Base-by-base conservation (phyloP, 129 eudicot genomes). In the Deinandra increscens region DNA sequence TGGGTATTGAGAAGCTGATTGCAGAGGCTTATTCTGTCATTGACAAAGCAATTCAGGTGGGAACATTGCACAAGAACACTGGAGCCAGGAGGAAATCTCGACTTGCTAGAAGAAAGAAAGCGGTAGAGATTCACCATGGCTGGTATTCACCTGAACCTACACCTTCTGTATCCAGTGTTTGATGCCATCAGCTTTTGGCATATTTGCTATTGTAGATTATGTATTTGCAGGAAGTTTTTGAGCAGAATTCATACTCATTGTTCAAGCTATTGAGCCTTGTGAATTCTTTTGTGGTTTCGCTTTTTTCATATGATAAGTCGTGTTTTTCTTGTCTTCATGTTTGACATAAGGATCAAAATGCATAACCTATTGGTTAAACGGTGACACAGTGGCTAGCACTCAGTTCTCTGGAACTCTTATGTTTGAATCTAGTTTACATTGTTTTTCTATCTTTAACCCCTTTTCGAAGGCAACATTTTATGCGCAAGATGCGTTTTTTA, bases 31-130 rank as follows among this genome's bases (percentile, higher is more conserved):
- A 89, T 75, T 89, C 98, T 0, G 86, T 69, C 6, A 89, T 93
- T 14, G 98, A 93, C 75, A 93, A 89, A 78, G 98, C 98, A 9
- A 89, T 93, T 42, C 84, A 79, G 50, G 91, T 70, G 0, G 96
- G 98, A 49, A 73, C 89, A 9, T 75, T 93, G 78, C 98, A 93
- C 84, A 74, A 81, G 66, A 93, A 93, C 79, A 93, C 98, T 0
- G 98, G 98, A 54, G 90, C 97, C 9, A 79, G 90, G 71, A 79
- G 98, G 81, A 93, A 93, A 70, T 93, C 98, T 10, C 75, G 98
- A 6, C 96, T 93, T 60, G 98, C 98, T 19, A 86, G 98, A 78
- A 87, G 95, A 76, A 93, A 89, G 88, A 89, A 89, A 77, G 97
- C 95, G 6, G 84, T 93, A 7, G 91, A 86, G 77, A 89, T 93